These are phyloP conservation scores for Acacia concinna DNA, from an alignment of 331 rosid species.

Conservation along the genomic window DNA sequence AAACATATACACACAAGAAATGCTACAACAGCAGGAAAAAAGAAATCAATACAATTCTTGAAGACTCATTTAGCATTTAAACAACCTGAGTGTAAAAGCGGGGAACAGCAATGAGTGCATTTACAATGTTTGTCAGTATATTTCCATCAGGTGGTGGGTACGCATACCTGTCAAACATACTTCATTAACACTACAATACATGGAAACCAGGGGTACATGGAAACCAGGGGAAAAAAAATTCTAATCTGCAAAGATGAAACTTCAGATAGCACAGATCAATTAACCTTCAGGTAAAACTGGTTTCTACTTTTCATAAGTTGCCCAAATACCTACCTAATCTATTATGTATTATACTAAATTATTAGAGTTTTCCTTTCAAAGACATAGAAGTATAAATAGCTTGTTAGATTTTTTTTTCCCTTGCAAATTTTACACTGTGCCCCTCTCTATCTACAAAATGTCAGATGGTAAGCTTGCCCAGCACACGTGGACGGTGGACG, in stretches of 20 bases:
- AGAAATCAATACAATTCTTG: slow-evolving; percentile 21
- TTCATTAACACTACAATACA: slow-evolving; percentile 19
- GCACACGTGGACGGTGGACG: not conserved
- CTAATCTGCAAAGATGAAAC: not conserved
- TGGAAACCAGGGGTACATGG: slow-evolving; percentile 22
- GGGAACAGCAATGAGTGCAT: slow-evolving; percentile 94
- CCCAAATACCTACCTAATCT: not conserved
- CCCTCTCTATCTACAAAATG: not conserved
- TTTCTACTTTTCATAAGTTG: not conserved
- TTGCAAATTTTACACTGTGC: not conserved
- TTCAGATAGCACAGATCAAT: slow-evolving; percentile 5
- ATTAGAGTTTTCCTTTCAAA: not conserved
- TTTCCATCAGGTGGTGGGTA: slow-evolving; percentile 98
- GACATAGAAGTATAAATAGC: not conserved
- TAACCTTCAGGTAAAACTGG: not conserved
- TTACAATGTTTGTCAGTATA: slow-evolving; percentile 86
- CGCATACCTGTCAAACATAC: slow-evolving; percentile 66
- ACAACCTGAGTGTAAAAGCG: slow-evolving; percentile 94
- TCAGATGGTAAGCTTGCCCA: not conserved
- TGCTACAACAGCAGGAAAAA: slow-evolving; percentile 13
- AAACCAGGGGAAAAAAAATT: slow-evolving; percentile 25
- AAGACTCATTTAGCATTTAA: slow-evolving; percentile 22
- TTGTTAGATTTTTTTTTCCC: not conserved
- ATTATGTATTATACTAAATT: not conserved
- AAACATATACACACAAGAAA: slow-evolving; percentile 17